Base-by-base conservation (phyloP, 352 stramenopile species). In the Sclerospora graminicola region DNA sequence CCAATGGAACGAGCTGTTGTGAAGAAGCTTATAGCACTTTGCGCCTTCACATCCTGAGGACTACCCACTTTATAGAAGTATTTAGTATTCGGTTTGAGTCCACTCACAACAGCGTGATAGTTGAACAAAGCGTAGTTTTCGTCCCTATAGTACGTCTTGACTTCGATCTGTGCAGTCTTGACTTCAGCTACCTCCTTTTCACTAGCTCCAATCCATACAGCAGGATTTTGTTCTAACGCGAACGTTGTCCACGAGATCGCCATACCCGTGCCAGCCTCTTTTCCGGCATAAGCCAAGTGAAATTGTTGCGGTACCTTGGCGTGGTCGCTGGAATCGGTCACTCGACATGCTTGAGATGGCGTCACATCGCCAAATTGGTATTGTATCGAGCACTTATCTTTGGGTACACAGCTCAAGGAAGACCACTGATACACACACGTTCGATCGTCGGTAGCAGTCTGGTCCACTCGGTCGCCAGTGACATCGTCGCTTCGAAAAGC, bases 191-290 rank as follows among this genome's bases (percentile, higher is more conserved):
- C 36, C 10, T 23, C 51, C 8, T 62, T 37, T 30, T 10, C 10
- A 10, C 8, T 53, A 37, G 0, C 64, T 60, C 66, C 67, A 16
- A 82, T 34, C 73, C 73, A 85, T 10, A 83, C 54, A 2, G 46
- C 42, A 18, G 46, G 66, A 51, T 82, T 66, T 0, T 34, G 29
- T 21, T 80, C 59, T 0, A 58, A 19, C 13, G 63, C 57, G 39
- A 66, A 79, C 2, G 69, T 82, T 3, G 67, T 63, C 72, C 72
- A 84, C n/a, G 72, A 84, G 16, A 82, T 38, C 1, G 61, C 69
- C 71, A 84, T 84, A 7, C 35, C 61, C 4, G 71, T 79, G 10
- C 71, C 68, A 2, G 56, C 19, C 9, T 61, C 41, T 4, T 37
- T 48, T 21, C 67, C 69, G 14, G 73, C 62, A 21, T 66, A 85